Evolutionary conservation across 2,329 filamentous ascomycete genomes (phyloP).

Genomic region (Colletotrichum sojae): DNA sequence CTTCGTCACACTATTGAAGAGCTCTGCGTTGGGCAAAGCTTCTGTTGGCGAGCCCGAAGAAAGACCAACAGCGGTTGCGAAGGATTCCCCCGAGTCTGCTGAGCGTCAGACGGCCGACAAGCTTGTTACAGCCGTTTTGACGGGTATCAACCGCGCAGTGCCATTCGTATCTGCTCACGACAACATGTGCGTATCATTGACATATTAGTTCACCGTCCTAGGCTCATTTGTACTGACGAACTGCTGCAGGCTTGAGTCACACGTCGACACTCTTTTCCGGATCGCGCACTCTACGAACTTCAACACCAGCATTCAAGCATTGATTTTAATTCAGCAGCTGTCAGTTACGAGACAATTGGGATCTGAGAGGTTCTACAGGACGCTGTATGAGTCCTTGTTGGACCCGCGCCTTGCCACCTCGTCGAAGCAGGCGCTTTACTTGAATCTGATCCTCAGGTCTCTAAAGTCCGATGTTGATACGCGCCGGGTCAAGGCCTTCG

Average conservation of each 20-base stretch:
- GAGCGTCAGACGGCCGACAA: conserved; percentile 88
- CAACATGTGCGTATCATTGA: conserved; percentile 68
- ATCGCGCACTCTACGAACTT: conserved; percentile 99
- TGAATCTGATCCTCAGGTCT: conserved; percentile 91
- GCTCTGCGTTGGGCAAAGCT: conserved; percentile 31
- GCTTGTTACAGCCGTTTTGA: conserved; percentile 90
- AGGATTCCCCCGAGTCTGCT: conserved; percentile 42
- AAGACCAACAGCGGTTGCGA: conserved; percentile 23
- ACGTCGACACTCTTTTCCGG: conserved; percentile 93
- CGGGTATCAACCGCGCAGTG: conserved; percentile 95
- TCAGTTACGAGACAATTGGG: conserved; percentile 84
- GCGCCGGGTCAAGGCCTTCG: conserved; percentile 94
- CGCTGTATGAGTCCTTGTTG: conserved; percentile 93
- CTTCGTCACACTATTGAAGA: conserved; percentile 85
- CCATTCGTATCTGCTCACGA: conserved; percentile 90
- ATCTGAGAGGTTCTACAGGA: conserved; percentile 93
- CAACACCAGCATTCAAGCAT: conserved; percentile 96
- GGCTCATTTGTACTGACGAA: background rate
- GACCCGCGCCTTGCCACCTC: conserved; percentile 90
- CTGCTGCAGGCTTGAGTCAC: conserved; percentile 78
- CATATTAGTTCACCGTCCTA: conserved; percentile 45
- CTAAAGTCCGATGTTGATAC: conserved; percentile 92
- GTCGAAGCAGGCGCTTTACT: conserved; percentile 94
- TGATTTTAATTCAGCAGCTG: conserved; percentile 95
- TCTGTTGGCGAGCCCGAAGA: conserved; percentile 18